Conservation (phyloP, 768 basidiomycete species). For the Flagelloscypha sp. region DNA sequence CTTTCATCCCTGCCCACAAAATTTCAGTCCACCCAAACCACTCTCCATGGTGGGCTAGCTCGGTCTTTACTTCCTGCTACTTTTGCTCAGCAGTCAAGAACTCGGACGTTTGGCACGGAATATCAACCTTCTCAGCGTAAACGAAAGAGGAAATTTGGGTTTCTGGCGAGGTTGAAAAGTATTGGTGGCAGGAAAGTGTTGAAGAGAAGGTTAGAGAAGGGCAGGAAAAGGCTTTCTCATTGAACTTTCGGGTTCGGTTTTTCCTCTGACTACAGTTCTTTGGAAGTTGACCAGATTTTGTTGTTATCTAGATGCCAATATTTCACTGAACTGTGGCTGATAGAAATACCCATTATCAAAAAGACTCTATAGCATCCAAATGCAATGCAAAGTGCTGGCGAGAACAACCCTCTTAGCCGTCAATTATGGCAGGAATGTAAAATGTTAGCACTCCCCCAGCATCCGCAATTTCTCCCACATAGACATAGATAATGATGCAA, state of each 20-base stretch:
- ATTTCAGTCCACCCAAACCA: not conserved
- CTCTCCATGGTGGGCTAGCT: not conserved
- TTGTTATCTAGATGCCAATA: no score
- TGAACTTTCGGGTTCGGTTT: no score
- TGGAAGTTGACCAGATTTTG: no score
- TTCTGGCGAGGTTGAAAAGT: conserved; percentile 43
- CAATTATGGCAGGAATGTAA: conserved; percentile 74
- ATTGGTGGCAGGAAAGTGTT: conserved; percentile 45
- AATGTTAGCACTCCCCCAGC: conserved; percentile 83
- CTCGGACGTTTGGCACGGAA: conserved; percentile 47
- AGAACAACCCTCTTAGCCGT: no score
- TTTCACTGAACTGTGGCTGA: no score
- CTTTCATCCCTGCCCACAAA: not conserved
- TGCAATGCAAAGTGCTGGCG: no score
- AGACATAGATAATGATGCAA: conserved; percentile 83
- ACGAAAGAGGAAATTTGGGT: conserved; percentile 63
- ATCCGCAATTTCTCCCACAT: conserved; percentile 72
- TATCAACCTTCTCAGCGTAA: conserved; percentile 68
- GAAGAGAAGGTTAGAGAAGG: conserved; percentile 41
- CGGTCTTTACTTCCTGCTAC: conserved; percentile 15
- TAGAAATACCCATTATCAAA: no score
- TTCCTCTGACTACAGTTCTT: no score
- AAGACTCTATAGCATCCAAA: no score
- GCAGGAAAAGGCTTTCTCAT: conserved; percentile 51
- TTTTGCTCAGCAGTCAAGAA: conserved; percentile 29